Evolutionary conservation across 805 yeast species (phyloP).

Genomic region (Kuraishia capsulata): DNA sequence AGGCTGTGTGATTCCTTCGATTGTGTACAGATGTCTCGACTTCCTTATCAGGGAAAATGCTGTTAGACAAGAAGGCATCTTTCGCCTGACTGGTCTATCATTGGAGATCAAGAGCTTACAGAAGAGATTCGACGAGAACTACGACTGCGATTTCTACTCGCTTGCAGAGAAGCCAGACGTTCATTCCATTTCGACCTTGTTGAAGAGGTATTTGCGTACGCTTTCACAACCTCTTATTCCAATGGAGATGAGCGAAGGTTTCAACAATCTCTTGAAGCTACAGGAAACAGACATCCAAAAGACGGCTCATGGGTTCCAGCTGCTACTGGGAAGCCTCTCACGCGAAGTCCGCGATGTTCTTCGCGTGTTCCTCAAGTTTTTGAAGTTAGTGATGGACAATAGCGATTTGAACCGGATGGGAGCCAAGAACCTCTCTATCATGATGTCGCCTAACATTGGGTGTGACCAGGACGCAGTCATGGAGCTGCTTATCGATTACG

Average conservation of each 20-base stretch:
- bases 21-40: conserved; percentile 67
- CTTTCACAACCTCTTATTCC: conserved; percentile 60
- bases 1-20: conserved; percentile 54
- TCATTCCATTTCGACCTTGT: conserved; percentile 73
- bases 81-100: conserved; percentile 84
- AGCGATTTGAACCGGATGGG: conserved; percentile 67
- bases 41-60: conserved; percentile 61
- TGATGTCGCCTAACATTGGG: conserved; percentile 14
- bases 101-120: conserved; percentile 62
- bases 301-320: conserved; percentile 5
- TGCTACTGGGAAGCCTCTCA: conserved; percentile 32
- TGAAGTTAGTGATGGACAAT: conserved; percentile 50
- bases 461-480: conserved; percentile 6
- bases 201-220: conserved; percentile 71
- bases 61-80: conserved; percentile 81
- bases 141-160: conserved; percentile 59
- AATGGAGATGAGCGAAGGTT: conserved; percentile 15
- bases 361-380: conserved; percentile 49
- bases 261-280: background rate
- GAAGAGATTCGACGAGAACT: conserved; percentile 54
- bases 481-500: conserved; percentile 8
- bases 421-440: conserved; percentile 41
- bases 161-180: conserved; percentile 45
- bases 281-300: background rate
- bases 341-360: conserved; percentile 44